Base-by-base conservation (phyloP, 2,329 filamentous ascomycete species). In the Colletotrichum gigasporum region DNA sequence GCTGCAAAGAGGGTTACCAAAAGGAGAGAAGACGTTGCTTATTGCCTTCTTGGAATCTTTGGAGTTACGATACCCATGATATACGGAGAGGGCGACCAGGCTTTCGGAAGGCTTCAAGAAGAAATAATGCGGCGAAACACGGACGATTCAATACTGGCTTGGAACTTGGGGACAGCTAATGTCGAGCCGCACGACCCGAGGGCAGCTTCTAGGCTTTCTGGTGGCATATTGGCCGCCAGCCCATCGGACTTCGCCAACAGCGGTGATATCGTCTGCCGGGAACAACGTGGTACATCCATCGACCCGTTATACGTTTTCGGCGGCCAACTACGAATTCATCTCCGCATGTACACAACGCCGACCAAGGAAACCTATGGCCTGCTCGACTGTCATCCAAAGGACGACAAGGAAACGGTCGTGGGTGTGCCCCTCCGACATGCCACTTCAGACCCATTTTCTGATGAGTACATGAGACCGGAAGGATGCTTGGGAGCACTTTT, bases 81-180 rank as follows among this genome's bases (percentile, higher is more conserved):
- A 1, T 71, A 70, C 16, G 68, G 66, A 2, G 69, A 71, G 18
- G 57, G 57, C 3, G 37, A 52, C 2, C 30, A 53, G 8, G 68
- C 67, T 9, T 70, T 70, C 22, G 30, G 57, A 9, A 55, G 69
- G 0, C 55, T 71, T 0, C 69, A 70, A 24, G 50, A 68, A 28
- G 42, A 67, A 11, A 67, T 71, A 8, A 67, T 71, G 51, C 63
- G 28, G 28, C 50, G 35, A 16, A 57, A 26, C 2, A 53, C 39
- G 3, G 68, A 71, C 11, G 63, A 71, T 12, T 71, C 69, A 1
- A 68, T 71, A 9, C 42, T 71, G 1, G 67, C 68, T 6, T 71
- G 69, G 69, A 59, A 20, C 2, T 16, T 62, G 3, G 5, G 14
- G 10, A 12, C 39, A 1, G 35, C 16, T 24, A n/a, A 20, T 14